Base-by-base conservation (phyloP, 495 filamentous ascomycete genomes). In the Aspergillus sclerotiicarbonarius region DNA sequence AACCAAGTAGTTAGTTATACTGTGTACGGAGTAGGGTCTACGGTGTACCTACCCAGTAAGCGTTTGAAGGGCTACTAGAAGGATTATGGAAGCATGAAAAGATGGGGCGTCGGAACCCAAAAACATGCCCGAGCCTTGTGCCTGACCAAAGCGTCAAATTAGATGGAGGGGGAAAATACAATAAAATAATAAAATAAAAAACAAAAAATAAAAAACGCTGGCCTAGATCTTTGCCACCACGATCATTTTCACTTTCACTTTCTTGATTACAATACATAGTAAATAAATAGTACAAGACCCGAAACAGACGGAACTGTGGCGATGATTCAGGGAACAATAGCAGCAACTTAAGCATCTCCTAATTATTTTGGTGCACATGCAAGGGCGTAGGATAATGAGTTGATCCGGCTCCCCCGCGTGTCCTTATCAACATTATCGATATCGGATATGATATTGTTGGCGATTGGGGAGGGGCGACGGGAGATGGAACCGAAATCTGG, bases 361-460 rank as follows among this genome's bases (percentile, higher is more conserved):
- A 20, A 61, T 59, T 43, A 54, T 53, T 54, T 51, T 37, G 44
- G 51, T 35, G 63, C 63, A 62, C 62, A 60, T 62, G 63, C 57
- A 65, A 65, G 63, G 62, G 62, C 59, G 51, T 32, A 0, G 31
- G 29, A 50, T 50, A 32, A 50, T 63, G 53, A 43, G 53, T 44
- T 50, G 54, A 59, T 56, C 46, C 33, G 35, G 16, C 39, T 46
- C 8, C 61, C 57, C 61, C 54, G 57, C 61, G 49, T 57, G 41
- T 45, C 61, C 25, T 62, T 58, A 62, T 62, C 56, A 43, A 55
- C 49, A 55, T 53, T 57, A 61, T 56, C 47, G 53, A 61, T 53
- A n/a, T n/a, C n/a, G n/a, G n/a, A n/a, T n/a, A 56, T 33, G 58
- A 45, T 50, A 31, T 50, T 49, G 47, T 41, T n/a, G 37, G n/a